These are phyloP conservation scores for Thermomucor indicae-seudaticae DNA, from an alignment of 371 early-diverging fungal genomes.

Conservation along the genomic window DNA sequence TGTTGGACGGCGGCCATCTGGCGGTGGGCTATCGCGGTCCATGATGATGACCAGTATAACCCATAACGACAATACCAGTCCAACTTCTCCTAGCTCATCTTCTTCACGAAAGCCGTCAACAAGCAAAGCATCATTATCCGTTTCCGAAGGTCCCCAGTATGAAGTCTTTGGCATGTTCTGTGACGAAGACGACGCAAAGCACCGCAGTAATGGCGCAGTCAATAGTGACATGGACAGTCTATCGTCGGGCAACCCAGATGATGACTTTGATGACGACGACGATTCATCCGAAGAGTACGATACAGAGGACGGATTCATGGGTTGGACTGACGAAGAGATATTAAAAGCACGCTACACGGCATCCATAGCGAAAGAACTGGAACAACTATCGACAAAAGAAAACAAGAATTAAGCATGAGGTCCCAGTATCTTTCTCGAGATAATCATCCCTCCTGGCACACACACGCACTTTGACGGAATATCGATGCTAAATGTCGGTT, in stretches of 20 bases:
- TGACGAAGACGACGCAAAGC: slow-evolving; percentile 25
- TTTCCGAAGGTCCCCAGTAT: slow-evolving; percentile 24
- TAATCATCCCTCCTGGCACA: too few relatives aligned
- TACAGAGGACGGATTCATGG: slow-evolving; percentile 20
- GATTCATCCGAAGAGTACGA: slow-evolving; percentile 15
- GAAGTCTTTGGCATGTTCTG: slow-evolving; percentile 44
- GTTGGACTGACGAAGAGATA: slow-evolving; percentile 49
- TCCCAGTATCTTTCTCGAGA: too few relatives aligned
- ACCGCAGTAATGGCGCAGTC: neutral
- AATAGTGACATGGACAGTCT: neutral
- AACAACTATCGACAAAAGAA: too few relatives aligned
- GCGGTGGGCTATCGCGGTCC: neutral
- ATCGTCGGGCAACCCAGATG: slow-evolving; percentile 9
- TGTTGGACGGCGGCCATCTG: slow-evolving; percentile 2
- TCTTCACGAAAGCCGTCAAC: slow-evolving; percentile 10
- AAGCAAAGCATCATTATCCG: slow-evolving; percentile 1
- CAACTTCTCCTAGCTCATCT: neutral
- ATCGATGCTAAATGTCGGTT: too few relatives aligned
- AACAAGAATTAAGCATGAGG: too few relatives aligned
- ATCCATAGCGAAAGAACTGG: slow-evolving; percentile 20
- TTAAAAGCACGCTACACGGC: slow-evolving; percentile 20
- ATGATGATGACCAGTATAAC: slow-evolving; percentile 4
- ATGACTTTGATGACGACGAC: slow-evolving; percentile 16
- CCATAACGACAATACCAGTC: neutral
- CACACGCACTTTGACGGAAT: too few relatives aligned